Evolutionary conservation across 495 filamentous ascomycete genomes (phyloP), one percentile per base, ranked within the genome.

Genomic region (Daldinia decipiens): DNA sequence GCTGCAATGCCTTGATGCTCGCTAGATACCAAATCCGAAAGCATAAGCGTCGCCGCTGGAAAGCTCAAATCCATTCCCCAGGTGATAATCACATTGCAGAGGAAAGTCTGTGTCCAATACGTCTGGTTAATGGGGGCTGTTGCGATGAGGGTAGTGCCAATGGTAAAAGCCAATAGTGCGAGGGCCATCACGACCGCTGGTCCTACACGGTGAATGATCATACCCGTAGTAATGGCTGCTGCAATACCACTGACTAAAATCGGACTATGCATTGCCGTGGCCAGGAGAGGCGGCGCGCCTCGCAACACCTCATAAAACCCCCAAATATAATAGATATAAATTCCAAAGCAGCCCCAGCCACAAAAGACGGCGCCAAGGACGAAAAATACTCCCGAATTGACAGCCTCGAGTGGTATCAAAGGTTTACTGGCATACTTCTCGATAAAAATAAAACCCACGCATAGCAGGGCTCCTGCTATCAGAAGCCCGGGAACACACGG

Each of bases 291-390:
- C 19, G 80, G 75, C 19, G 81, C 70, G 8, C 80, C 82, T n/a
- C 83, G 81, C 40, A 89, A 73, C 9, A 82, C 79, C 59, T 86
- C 82, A 66, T 89, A 74, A 68, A 88, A 88, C 43, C 84, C 80
- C 68, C 80, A 89, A 34, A 82, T 77, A 70, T 91, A 91, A 75
- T 82, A 91, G 51, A 87, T 78, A 72, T 85, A 84, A 53, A 90
- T 88, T 19, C 88, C 88, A 68, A 91, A 91, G 70, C 81, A 83
- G 52, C 82, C 82, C 90, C 89, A 91, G 1, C 88, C 90, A 31
- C 78, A 81, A 8, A 85, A 82, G 34, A 89, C 82, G 47, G 85
- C 85, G 8, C 79, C 84, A 9, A 91, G 79, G 8, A 89, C 83
- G 72, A 86, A 87, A 11, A 78, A 80, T 1, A 86, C 77, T 21